Percentiles rank a stretch among this genome's conserved stretches.
phyloP scores from a whole-genome alignment of 163 green algal species.

The Chlorella variabilis region DNA sequence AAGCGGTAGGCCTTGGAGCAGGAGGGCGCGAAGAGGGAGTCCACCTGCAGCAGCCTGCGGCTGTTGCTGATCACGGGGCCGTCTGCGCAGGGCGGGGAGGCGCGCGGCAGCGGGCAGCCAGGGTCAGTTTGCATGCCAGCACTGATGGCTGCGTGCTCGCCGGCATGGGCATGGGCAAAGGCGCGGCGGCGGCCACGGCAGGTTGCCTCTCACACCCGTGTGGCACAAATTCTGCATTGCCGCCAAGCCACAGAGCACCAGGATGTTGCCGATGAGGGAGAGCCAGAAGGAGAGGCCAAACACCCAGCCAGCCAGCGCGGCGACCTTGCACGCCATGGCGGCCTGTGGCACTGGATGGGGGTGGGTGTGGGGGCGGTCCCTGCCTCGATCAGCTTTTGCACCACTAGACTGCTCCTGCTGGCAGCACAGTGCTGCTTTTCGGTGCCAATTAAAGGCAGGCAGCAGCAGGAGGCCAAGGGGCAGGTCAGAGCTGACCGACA shows the following conservation, averaged over 20 bases:
- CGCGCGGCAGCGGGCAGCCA: neutral
- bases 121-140: no score
- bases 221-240: conserved; percentile 14
- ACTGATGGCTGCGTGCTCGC: no score
- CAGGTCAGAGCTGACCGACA: no score
- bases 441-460: no score
- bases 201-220: neutral
- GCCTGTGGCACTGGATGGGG: neutral
- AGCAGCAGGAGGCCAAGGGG: no score
- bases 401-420: no score
- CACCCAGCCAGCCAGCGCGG: neutral
- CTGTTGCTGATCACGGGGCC: conserved; percentile 4
- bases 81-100: neutral
- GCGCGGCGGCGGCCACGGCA: no score
- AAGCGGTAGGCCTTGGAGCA: conserved; percentile 29
- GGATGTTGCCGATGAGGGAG: neutral
- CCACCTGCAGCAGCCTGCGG: conserved; percentile 15
- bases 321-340: neutral
- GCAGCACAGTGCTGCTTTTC: no score
- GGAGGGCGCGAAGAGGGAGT: neutral
- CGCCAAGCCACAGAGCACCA: conserved; percentile 14
- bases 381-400: no score
- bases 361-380: no score
- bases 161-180: no score
- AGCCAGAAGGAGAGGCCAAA: neutral